Base-by-base conservation (phyloP, 1,284 basidiomycete species). In the Rhodotorula sp. region DNA sequence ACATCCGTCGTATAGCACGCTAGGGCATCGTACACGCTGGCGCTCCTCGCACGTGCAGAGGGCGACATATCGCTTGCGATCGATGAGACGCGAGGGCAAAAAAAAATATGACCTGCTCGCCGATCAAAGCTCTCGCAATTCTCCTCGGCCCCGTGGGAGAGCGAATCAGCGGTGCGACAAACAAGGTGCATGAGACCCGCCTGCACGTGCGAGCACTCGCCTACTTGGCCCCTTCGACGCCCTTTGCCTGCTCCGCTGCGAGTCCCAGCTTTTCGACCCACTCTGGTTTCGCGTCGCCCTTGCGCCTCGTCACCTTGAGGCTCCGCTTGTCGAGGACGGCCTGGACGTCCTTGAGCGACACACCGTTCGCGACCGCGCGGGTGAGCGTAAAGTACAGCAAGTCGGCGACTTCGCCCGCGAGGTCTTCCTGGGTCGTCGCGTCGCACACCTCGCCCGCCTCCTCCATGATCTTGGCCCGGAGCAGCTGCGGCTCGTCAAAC, bases 331-430 rank as follows among this genome's bases (percentile, higher is more conserved):
- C 91, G 60, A 99, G 83, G 6, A 89, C 91, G 4, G 83, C 84
- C 82, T 96, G 94, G 59, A 99, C 87, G 77, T 99, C 93, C 42
- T 87, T 84, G 73, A 98, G 84, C 49, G 85, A 84, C 37, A 99
- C 92, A 4, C 95, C 96, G 22, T 89, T 86, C 57, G 89, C 86
- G 44, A 94, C 85, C 79, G 95, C 99, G 73, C 91, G 89, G 24
- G 91, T 72, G 73, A 99, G 83, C 3, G 91, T 88, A 82, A 99
- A 99, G 84, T 99, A 99, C 61, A 97, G 78, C 53, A 99, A 83
- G 82, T 99, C 96, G 0, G 95, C 95, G 4, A 94, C 92, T 82
- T 99, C 96, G 75, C 95, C 96, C 1, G 93, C 91, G n/a, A 98
- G 84, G 58, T 95, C 90, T 64, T 93, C 89, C 78, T 87, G 86